A percentile compares a stretch with the other conserved stretches of the same genome.
These are phyloP conservation scores for Tuber melanosporum DNA, from an alignment of 495 filamentous ascomycete genomes.

Conservation along the genomic window DNA sequence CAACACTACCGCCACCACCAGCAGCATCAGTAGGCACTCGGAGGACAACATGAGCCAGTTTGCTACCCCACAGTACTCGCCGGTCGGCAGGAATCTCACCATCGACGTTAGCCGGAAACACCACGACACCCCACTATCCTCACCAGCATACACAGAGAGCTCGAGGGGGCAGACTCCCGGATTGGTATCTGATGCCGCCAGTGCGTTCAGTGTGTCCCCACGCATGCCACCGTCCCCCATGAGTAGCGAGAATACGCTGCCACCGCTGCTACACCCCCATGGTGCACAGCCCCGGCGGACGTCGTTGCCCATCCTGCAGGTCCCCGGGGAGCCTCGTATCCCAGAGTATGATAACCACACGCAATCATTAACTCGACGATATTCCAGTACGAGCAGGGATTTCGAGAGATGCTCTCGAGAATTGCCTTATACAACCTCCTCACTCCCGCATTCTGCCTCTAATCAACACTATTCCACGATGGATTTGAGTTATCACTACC, in stretches of 20 bases:
- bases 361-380: constrained; percentile 30
- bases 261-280: constrained; percentile 39
- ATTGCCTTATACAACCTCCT: not conserved
- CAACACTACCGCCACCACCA: constrained; percentile 34
- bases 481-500: constrained; percentile 3
- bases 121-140: constrained; percentile 60
- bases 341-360: constrained; percentile 19
- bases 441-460: not conserved
- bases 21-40: constrained; percentile 27
- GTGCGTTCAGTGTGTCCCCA: constrained; percentile 56
- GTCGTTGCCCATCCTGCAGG: constrained; percentile 37
- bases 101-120: constrained; percentile 47
- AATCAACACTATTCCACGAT: not conserved
- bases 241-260: constrained; percentile 33
- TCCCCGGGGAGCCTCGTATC: constrained; percentile 20
- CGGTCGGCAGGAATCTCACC: constrained; percentile 45
- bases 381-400: constrained; percentile 4
- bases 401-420: constrained; percentile 23
- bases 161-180: constrained; percentile 60
- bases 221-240: constrained; percentile 42
- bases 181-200: constrained; percentile 64
- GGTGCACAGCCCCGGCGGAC: constrained; percentile 24
- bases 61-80: constrained; percentile 27
- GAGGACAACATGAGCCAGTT: constrained; percentile 28
- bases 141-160: constrained; percentile 58